Evolutionary conservation across 106 monocot genomes (phyloP).

Genomic region (Alisma plantagoaquatica): DNA sequence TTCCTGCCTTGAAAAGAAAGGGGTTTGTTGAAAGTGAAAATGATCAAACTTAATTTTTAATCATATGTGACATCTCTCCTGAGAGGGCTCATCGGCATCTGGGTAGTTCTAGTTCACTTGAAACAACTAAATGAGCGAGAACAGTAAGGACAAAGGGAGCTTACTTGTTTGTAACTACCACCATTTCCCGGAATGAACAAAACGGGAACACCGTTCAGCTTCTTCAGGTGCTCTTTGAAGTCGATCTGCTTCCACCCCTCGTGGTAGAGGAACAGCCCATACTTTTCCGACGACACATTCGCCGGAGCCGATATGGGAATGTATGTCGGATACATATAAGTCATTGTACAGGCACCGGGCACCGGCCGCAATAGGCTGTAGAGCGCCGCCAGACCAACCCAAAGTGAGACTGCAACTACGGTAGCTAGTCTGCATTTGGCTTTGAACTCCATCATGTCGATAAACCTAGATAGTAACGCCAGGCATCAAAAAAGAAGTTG

Average conservation of each 20-base stretch:
- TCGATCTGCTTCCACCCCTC: constrained; percentile 98
- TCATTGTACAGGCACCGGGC: constrained; percentile 79
- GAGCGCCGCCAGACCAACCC: constrained; percentile 35
- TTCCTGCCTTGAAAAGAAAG: no score
- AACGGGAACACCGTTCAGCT: constrained; percentile 74
- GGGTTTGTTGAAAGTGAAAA: no score
- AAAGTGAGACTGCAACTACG: constrained; percentile 25
- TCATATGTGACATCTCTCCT: no score
- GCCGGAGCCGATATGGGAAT: constrained; percentile 57
- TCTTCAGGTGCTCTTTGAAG: constrained; percentile 66
- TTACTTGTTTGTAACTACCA: constrained; percentile 95
- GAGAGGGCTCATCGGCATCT: no score
- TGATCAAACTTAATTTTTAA: no score
- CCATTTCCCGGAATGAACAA: constrained; percentile 97
- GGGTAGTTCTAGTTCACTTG: no score
- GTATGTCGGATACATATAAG: constrained; percentile 98
- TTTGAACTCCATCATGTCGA: constrained; percentile 32
- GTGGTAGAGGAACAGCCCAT: constrained; percentile 85
- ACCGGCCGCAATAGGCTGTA: constrained; percentile 59
- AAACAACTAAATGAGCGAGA: no score
- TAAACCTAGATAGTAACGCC: no score
- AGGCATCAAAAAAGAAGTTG: no score
- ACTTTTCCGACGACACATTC: constrained; percentile 61
- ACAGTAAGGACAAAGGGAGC: constrained; percentile 3
- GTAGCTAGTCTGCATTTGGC: constrained; percentile 33